phyloP scores from a whole-genome alignment of 805 yeast genomes.

The Saccharomycopsis microspora region DNA sequence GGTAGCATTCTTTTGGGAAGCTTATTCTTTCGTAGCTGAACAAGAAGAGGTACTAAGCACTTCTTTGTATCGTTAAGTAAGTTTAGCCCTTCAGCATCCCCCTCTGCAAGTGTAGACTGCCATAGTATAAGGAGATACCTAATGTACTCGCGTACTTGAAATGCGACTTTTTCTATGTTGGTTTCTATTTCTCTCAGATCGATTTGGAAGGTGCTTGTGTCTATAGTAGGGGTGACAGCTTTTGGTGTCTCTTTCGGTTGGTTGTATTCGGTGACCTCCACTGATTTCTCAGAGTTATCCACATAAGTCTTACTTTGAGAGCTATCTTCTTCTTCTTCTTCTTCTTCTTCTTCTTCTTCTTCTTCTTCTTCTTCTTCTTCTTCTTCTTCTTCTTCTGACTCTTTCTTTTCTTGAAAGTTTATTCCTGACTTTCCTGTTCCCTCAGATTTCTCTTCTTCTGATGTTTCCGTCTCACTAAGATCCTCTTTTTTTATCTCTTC shows the following conservation, averaged over 20 bases:
- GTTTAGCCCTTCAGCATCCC: slow-evolving; percentile 16
- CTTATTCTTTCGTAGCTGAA: slow-evolving; percentile 35
- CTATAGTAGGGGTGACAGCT: slow-evolving; percentile 20
- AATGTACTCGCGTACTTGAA: slow-evolving; percentile 37
- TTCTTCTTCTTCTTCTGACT: not conserved
- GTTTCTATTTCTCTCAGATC: slow-evolving; percentile 13
- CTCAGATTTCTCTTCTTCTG: not conserved
- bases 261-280: slow-evolving; percentile 13
- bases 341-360: not conserved
- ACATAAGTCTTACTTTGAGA: too few relatives aligned
- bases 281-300: too few relatives aligned
- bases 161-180: slow-evolving; percentile 21
- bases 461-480: slow-evolving; percentile 16
- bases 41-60: slow-evolving; percentile 40
- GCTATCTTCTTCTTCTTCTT: not conserved
- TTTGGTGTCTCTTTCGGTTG: slow-evolving; percentile 26
- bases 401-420: not conserved
- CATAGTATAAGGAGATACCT: slow-evolving; percentile 34
- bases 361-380: not conserved
- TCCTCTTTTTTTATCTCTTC: slow-evolving; percentile 14
- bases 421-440: slow-evolving; percentile 4
- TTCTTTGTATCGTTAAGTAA: slow-evolving; percentile 35
- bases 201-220: slow-evolving; percentile 23
- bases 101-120: slow-evolving; percentile 25
- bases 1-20: slow-evolving; percentile 31